Base-by-base conservation (phyloP, 768 basidiomycete genomes). In the Fistulinella prunicolor region DNA sequence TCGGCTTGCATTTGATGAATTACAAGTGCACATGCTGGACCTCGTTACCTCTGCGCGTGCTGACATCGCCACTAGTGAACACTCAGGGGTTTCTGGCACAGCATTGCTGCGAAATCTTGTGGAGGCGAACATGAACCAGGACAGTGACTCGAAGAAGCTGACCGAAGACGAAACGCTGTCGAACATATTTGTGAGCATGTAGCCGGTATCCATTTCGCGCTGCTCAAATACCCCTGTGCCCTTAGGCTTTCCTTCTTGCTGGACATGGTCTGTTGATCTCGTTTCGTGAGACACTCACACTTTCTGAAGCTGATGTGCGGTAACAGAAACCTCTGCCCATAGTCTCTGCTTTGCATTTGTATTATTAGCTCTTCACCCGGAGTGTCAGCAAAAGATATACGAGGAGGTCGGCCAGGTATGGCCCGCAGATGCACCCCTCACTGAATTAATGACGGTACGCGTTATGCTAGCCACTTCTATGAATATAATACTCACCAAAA, bases 291-390 rank as follows among this genome's bases (percentile, higher is more conserved):
- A 24, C 7, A 17, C n/a, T n/a, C n/a, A n/a, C n/a, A n/a, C n/a
- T n/a, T 12, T 40, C 10, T 41, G 21, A 30, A 16, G 21, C 34
- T 63, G 19, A 65, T 28, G 9, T 32, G n/a, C 19, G 21, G 10
- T 10, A 16, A 0, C 46, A 79, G 77, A 79, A 60, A 80, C 77
- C 0, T 69, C 75, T 1, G 69, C 77, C 6, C 72, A 78, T 50
- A 64, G 75, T 0, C 63, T 78, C 4, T 64, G 65, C 32, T 78
- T 78, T 47, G 66, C 70, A 1, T 47, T 79, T 13, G 62, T 57
- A 0, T 62, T 77, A 13, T 60, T 82, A 7, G 80, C 81, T 4
- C 62, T 80, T 12, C 62, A 80, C 53, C 78, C 79, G 3, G 74
- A 75, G 1, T 65, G 66, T 26, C 81, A 82, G 54, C 60, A 70